phyloP scores from a whole-genome alignment of 495 filamentous ascomycete species.

The Neurospora sp. region DNA sequence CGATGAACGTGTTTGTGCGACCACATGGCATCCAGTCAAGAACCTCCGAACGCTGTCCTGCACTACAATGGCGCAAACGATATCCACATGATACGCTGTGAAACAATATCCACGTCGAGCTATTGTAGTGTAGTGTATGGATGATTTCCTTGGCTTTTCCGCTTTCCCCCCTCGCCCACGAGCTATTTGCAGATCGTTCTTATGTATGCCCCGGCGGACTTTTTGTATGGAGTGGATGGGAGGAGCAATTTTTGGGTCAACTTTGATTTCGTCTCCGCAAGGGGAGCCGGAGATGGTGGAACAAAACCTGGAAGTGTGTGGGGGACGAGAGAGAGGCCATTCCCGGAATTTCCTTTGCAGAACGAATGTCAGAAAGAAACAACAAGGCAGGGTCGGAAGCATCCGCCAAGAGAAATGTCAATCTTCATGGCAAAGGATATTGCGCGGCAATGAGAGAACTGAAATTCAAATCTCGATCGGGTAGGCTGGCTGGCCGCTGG shows the following conservation, averaged over 20 bases:
- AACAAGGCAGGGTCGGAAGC: not conserved
- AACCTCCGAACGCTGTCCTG: not conserved
- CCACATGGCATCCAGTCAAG: not conserved
- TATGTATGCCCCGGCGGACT: not conserved
- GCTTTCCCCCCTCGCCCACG: not conserved
- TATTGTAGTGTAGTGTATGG: not conserved
- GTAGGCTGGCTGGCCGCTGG: not conserved
- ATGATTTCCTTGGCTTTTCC: not conserved
- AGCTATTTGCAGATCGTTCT: not conserved
- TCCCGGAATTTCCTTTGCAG: not conserved
- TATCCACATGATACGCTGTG: not conserved
- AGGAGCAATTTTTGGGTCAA: not conserved
- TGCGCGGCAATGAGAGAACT: not conserved
- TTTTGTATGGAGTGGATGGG: not conserved
- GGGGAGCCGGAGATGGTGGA: not conserved
- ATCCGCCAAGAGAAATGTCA: not conserved
- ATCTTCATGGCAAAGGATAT: not conserved
- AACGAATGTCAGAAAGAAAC: not conserved
- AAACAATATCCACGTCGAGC: not conserved
- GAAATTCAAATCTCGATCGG: not conserved
- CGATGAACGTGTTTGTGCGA: not conserved
- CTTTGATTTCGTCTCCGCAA: not conserved
- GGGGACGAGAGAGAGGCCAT: not conserved
- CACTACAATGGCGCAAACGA: not conserved
- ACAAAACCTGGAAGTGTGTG: not conserved